These are phyloP conservation scores for Dendrobium chrysotoxum DNA, from an alignment of 106 monocot species.

Conservation along the genomic window DNA sequence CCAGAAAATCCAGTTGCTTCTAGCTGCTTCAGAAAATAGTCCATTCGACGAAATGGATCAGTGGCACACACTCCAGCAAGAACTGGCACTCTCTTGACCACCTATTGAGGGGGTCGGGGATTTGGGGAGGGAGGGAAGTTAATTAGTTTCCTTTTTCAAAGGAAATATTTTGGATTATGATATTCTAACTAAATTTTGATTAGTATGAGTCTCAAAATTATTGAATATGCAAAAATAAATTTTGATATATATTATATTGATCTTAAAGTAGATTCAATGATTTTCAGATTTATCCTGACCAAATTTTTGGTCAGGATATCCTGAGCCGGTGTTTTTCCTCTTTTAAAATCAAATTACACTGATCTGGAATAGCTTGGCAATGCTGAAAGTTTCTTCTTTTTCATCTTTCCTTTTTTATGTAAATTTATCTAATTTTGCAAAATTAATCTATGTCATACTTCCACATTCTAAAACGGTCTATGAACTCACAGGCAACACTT, in stretches of 20 bases:
- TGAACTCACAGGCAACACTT: constrained; percentile 78
- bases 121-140: neutral
- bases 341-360: no score
- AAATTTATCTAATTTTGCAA: no score
- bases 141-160: no score
- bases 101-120: constrained; percentile 17
- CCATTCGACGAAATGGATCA: constrained; percentile 92
- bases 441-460: neutral
- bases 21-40: constrained; percentile 66
- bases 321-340: no score
- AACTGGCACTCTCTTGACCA: constrained; percentile 84
- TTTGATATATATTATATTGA: no score
- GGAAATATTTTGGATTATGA: no score
- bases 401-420: neutral
- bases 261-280: no score
- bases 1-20: constrained; percentile 76
- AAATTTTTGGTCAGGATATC: no score
- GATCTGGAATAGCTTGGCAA: neutral
- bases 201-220: no score
- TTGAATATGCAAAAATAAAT: no score
- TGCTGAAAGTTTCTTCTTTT: neutral
- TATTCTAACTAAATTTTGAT: neutral
- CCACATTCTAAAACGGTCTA: neutral
- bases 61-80: constrained; percentile 97
- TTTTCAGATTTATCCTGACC: no score